These are phyloP conservation scores for Colletotrichum sidae DNA, from an alignment of 2,329 filamentous ascomycete species.

Conservation along the genomic window DNA sequence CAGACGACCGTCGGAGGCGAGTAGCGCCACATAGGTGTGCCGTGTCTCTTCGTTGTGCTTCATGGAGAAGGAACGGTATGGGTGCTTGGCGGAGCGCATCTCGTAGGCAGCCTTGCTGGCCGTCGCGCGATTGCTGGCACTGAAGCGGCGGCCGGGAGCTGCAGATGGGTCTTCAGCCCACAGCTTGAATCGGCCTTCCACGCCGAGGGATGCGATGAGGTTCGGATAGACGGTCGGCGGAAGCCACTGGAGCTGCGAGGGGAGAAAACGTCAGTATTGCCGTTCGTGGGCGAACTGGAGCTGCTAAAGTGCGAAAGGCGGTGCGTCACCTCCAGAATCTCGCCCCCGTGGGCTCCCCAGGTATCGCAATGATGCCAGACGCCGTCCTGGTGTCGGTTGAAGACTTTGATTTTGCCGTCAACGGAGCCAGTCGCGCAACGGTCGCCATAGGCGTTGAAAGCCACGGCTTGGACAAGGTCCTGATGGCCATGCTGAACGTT, in stretches of 20 bases:
- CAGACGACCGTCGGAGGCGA: constrained; percentile 84
- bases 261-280: constrained; percentile 8
- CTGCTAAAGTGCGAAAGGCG: constrained; percentile 3
- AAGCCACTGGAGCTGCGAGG: constrained; percentile 85
- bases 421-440: constrained; percentile 92
- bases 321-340: constrained; percentile 82
- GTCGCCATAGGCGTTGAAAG: constrained; percentile 93
- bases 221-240: constrained; percentile 88
- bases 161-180: constrained; percentile 93
- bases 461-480: constrained; percentile 84
- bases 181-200: constrained; percentile 89
- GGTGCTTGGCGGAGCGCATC: constrained; percentile 68
- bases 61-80: constrained; percentile 86
- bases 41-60: constrained; percentile 82
- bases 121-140: constrained; percentile 62
- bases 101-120: constrained; percentile 64
- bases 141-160: constrained; percentile 84
- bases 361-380: constrained; percentile 86
- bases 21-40: constrained; percentile 86
- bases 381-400: constrained; percentile 83
- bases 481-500: constrained; percentile 80
- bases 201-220: constrained; percentile 86
- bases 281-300: neutral
- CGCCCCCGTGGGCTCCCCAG: constrained; percentile 90
- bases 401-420: constrained; percentile 93